Percentiles rank a stretch among this genome's conserved stretches.
Conservation (phyloP, 2,329 filamentous ascomycete species). For the Diaporthe humulicola region DNA sequence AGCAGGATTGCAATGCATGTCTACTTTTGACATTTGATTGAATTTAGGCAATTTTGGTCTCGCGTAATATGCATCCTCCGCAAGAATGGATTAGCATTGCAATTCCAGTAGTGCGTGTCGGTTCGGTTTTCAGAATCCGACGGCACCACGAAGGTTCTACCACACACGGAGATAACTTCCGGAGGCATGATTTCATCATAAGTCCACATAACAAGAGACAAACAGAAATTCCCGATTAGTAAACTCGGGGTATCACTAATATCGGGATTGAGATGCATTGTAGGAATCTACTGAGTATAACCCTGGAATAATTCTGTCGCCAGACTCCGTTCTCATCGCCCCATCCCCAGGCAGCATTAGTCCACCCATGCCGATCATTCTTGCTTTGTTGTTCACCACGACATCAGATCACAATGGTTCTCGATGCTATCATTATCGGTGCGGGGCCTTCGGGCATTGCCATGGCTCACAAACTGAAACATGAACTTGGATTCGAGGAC, state of each 20-base stretch:
- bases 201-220: not conserved
- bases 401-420: not conserved
- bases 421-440: conserved; percentile 1
- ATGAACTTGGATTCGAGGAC: not conserved
- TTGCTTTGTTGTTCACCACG: too few relatives aligned
- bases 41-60: not conserved
- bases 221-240: not conserved
- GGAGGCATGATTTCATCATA: not conserved
- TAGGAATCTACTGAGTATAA: not conserved
- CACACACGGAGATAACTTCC: not conserved
- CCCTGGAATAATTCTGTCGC: not conserved
- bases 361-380: not conserved
- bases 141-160: not conserved
- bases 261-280: too few relatives aligned
- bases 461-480: conserved; percentile 1
- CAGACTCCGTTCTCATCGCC: not conserved
- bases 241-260: too few relatives aligned
- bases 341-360: not conserved
- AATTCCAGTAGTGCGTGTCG: not conserved
- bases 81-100: not conserved
- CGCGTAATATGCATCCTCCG: not conserved
- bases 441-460: not conserved
- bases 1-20: not conserved
- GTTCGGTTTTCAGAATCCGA: conserved; percentile 11
- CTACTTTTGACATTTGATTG: not conserved